Evolutionary conservation across 306 rosid species (phyloP).

Genomic region (Oemleria cerasiformis): DNA sequence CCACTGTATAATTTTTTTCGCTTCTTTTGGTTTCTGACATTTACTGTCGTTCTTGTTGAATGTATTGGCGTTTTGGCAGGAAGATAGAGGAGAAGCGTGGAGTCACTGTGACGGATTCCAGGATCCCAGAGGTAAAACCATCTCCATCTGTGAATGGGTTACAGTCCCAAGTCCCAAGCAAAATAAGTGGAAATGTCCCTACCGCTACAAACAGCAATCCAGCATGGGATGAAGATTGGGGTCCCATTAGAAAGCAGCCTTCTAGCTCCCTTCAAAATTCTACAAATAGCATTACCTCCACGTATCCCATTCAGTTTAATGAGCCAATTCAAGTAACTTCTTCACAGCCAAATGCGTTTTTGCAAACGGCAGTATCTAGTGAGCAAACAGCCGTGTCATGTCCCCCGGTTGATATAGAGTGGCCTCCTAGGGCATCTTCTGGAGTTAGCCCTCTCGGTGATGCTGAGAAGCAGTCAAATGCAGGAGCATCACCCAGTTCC

Average conservation of each 20-base stretch:
- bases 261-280: slow-evolving; percentile 40
- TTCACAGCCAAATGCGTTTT: slow-evolving; percentile 32
- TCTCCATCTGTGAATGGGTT: slow-evolving; percentile 52
- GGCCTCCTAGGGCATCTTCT: slow-evolving; percentile 77
- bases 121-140: slow-evolving; percentile 61
- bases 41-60: slow-evolving; percentile 7
- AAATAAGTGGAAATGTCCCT: slow-evolving; percentile 35
- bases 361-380: slow-evolving; percentile 40
- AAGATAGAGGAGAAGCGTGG: slow-evolving; percentile 95
- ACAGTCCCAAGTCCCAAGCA: slow-evolving; percentile 42
- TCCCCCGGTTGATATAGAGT: slow-evolving; percentile 81
- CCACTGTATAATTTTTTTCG: neutral
- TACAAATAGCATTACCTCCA: slow-evolving; percentile 27
- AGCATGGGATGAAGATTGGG: slow-evolving; percentile 99
- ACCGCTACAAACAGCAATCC: slow-evolving; percentile 49
- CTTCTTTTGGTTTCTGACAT: neutral
- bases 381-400: slow-evolving; percentile 62
- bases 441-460: slow-evolving; percentile 47
- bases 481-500: slow-evolving; percentile 58
- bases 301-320: slow-evolving; percentile 31
- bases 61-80: slow-evolving; percentile 40
- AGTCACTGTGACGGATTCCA: slow-evolving; percentile 74
- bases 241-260: slow-evolving; percentile 37
- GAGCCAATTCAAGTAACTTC: slow-evolving; percentile 44
- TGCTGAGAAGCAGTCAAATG: slow-evolving; percentile 45